These are phyloP conservation scores for Lotmaria passim DNA, from an alignment of 208 protist genomes.

Conservation along the genomic window DNA sequence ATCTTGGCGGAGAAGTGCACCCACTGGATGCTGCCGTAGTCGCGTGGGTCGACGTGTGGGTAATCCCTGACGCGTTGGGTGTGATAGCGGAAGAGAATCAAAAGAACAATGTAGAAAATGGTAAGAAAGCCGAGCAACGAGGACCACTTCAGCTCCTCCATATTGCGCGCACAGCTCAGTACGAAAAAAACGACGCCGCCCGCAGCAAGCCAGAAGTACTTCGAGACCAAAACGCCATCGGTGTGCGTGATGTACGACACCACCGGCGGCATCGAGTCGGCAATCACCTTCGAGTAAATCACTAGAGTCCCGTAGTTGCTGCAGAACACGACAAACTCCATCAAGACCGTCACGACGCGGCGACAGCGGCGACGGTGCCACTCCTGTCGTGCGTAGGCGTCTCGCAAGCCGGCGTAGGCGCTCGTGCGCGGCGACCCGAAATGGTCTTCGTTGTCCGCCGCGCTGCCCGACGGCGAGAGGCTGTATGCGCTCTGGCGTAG, in stretches of 20 bases:
- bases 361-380: constrained; percentile 46
- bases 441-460: background rate
- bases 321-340: constrained; percentile 68
- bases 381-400: constrained; percentile 40
- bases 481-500: background rate
- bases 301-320: constrained; percentile 76
- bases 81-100: constrained; percentile 59
- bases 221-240: constrained; percentile 38
- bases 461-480: too few relatives aligned
- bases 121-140: constrained; percentile 82
- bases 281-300: constrained; percentile 75
- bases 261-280: constrained; percentile 71
- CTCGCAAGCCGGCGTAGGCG: constrained; percentile 19
- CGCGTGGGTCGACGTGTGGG: constrained; percentile 45
- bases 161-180: constrained; percentile 71
- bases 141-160: constrained; percentile 87
- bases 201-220: constrained; percentile 55
- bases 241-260: constrained; percentile 37
- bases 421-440: background rate
- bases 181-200: constrained; percentile 75
- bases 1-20: constrained; percentile 32
- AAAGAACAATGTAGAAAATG: constrained; percentile 85
- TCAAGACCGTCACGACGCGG: constrained; percentile 51
- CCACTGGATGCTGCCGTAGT: constrained; percentile 51
- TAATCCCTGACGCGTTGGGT: constrained; percentile 44